Conservation (phyloP, 2,329 filamentous ascomycete species). For the Xylaria sp. region DNA sequence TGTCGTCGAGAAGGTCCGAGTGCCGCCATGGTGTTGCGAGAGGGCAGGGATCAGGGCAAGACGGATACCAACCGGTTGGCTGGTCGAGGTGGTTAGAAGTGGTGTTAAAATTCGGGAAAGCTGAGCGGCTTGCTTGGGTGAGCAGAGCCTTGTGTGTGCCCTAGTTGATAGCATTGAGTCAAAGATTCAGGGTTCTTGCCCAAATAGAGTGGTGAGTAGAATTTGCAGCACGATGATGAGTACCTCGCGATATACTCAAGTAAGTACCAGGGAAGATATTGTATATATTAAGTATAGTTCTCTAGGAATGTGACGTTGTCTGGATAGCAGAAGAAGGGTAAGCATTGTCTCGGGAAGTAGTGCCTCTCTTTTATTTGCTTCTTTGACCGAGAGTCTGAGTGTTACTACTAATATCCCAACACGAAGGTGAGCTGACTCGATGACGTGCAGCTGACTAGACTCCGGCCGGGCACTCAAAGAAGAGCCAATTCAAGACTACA, state of each 20-base stretch:
- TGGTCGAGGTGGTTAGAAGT: conserved; percentile 32
- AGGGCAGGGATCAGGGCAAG: conserved; percentile 35
- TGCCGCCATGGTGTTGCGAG: conserved; percentile 30
- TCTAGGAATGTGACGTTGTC: conserved; percentile 9
- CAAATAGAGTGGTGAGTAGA: conserved; percentile 7
- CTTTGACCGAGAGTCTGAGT: not conserved
- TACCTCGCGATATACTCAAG: not conserved
- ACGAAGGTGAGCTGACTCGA: conserved; percentile 6
- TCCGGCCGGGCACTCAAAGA: not conserved
- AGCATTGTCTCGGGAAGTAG: conserved; percentile 2
- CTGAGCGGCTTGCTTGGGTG: conserved; percentile 39
- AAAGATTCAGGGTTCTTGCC: not conserved
- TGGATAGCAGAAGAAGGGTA: conserved; percentile 9
- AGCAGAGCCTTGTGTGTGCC: conserved; percentile 40
- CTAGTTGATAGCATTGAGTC: conserved; percentile 41
- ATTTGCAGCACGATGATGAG: not conserved
- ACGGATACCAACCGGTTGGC: conserved; percentile 38
- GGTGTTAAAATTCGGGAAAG: conserved; percentile 37
- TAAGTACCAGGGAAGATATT: not conserved
- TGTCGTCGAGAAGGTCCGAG: conserved; percentile 57
- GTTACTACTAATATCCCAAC: not conserved
- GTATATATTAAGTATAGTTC: not conserved
- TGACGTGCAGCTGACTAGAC: conserved; percentile 2
- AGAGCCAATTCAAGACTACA: not conserved
- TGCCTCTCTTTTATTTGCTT: conserved; percentile 11